Evolutionary conservation across 768 basidiomycete genomes (phyloP), one percentile per base, ranked within the genome.

Genomic region (Pleurotus platypus): DNA sequence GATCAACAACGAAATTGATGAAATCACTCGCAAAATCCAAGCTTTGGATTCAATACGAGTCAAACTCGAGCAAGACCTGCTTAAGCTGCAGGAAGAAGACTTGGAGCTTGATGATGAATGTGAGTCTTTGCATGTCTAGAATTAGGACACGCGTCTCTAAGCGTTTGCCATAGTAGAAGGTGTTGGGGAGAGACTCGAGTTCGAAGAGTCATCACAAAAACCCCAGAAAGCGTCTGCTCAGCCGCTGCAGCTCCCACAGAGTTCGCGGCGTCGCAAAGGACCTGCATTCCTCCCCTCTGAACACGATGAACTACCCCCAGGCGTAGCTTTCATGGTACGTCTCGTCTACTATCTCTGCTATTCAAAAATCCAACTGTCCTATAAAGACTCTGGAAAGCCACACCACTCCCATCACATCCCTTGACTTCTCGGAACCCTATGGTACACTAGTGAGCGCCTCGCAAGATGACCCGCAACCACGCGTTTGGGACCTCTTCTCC

Each of bases 361-460:
- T n/a, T 54, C 8, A 35, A 35, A 24, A 35, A 8, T 35, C 9
- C 11, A 30, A 35, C 30, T 35, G 30, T 9, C 30, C 30, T 35
- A 26, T 47, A 0, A 68, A 95, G 92, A 92, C 93, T 2, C 78
- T 98, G 30, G 80, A 87, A 42, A 84, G 84, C 48, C 96, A 98
- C 63, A 78, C 83, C 1, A 85, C 86, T 0, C 89, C 92, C 0
- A 86, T 99, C 62, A 86, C 87, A 0, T 86, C 94, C 1, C 81
- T 99, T 16, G 97, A 99, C 72, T 92, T 98, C 65, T 92, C 92
- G 8, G 96, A 98, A 67, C 97, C 97, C 4, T 99, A 99, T 64
- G 96, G 94, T 13, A 90, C 87, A 8, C 83, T 98, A 37, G 94
- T 98, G 58, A 91, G 85, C 50, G 88, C 94, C 1, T 89, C 92